Evolutionary conservation across 2,329 filamentous ascomycete genomes (phyloP).

Genomic region (Phyllosticta paracitricarpa): DNA sequence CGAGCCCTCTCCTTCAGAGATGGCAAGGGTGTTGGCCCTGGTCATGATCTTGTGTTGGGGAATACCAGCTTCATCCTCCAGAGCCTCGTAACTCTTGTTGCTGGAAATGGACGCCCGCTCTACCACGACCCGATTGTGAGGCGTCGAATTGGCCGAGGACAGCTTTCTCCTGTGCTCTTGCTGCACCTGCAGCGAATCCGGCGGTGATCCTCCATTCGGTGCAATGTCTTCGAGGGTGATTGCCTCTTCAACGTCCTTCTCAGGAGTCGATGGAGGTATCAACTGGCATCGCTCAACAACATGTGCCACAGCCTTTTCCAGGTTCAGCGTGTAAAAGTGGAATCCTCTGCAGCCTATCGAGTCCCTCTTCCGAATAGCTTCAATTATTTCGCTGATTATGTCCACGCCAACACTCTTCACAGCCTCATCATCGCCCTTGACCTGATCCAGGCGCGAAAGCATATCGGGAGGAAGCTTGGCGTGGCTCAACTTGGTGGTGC

Average conservation of each 20-base stretch:
- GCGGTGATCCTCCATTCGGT: constrained; percentile 23
- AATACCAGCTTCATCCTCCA: constrained; percentile 67
- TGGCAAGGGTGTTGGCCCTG: constrained; percentile 76
- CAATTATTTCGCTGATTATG: constrained; percentile 74
- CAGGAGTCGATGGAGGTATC: constrained; percentile 48
- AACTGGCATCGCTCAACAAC: constrained; percentile 79
- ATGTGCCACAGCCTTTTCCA: constrained; percentile 92
- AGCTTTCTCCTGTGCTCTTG: constrained; percentile 46
- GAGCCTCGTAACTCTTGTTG: constrained; percentile 49
- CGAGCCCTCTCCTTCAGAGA: constrained; percentile 84
- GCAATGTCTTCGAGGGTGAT: constrained; percentile 36
- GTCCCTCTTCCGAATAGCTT: constrained; percentile 56
- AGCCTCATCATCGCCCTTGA: constrained; percentile 69
- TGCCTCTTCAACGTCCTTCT: constrained; percentile 37
- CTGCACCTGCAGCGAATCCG: constrained; percentile 15
- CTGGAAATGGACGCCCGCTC: constrained; percentile 49
- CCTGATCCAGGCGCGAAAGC: constrained; percentile 58
- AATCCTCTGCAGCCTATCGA: constrained; percentile 50
- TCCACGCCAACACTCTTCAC: constrained; percentile 74
- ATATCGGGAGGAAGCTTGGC: constrained; percentile 67
- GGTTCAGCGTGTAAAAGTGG: constrained; percentile 94
- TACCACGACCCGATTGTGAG: constrained; percentile 80
- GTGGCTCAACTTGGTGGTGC: constrained; percentile 90
- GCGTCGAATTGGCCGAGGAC: constrained; percentile 73
- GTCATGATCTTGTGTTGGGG: constrained; percentile 62